Conservation (phyloP, 1,284 basidiomycete genomes). For the Tilletia walkeri region DNA sequence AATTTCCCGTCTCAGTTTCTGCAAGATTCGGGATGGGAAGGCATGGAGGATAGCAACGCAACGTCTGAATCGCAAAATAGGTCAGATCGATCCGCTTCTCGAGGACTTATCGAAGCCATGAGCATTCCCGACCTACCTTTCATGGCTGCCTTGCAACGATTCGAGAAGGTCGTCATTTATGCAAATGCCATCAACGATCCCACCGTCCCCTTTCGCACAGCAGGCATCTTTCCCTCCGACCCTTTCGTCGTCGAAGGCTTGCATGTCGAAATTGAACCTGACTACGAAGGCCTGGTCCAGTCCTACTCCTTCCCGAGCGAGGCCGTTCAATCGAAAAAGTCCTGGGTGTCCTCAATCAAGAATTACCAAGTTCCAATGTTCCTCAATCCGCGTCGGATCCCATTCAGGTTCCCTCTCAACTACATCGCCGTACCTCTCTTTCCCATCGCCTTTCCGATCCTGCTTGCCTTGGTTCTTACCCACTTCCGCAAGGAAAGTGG, state of each 20-base stretch:
- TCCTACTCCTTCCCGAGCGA: conserved; percentile 16
- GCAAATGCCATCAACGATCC: conserved; percentile 67
- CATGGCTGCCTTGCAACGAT: conserved; percentile 70
- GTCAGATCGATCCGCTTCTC: not conserved
- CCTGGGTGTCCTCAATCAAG: conserved; percentile 11
- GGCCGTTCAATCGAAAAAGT: not conserved
- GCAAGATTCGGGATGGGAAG: conserved; percentile 32
- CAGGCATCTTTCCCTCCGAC: conserved; percentile 32
- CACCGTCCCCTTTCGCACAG: conserved; percentile 47
- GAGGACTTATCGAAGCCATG: conserved; percentile 35
- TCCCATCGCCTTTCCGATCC: conserved; percentile 35
- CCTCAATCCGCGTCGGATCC: conserved; percentile 36
- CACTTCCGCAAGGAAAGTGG: conserved; percentile 17
- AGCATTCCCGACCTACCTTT: conserved; percentile 67
- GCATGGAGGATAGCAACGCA: not conserved
- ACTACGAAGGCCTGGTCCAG: conserved; percentile 23
- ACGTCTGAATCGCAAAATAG: no score
- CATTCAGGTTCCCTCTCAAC: conserved; percentile 40
- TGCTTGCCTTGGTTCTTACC: conserved; percentile 32
- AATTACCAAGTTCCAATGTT: conserved; percentile 33
- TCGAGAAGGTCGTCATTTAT: conserved; percentile 73
- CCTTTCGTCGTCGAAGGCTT: conserved; percentile 26
- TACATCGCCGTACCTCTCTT: conserved; percentile 32
- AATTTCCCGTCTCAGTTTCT: conserved; percentile 23
- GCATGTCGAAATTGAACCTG: conserved; percentile 22